These are phyloP conservation scores for Tubosaeta sp. DNA, from an alignment of 768 basidiomycete species.

Conservation along the genomic window DNA sequence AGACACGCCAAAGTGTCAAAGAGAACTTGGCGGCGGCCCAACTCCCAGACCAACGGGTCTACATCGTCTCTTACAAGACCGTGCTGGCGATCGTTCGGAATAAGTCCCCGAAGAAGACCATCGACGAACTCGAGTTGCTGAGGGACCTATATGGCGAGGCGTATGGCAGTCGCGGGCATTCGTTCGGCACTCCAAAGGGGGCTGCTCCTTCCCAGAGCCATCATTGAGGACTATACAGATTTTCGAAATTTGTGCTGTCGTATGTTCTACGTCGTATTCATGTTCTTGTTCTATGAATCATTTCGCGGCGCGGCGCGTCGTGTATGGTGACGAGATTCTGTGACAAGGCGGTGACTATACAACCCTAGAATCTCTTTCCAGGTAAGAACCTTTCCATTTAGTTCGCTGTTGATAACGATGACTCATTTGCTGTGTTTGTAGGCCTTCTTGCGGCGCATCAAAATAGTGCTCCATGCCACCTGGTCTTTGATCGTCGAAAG, in stretches of 20 bases:
- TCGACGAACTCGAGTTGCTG: conserved; percentile 28
- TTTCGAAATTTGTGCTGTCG: background rate
- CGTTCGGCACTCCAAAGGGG: conserved; percentile 6
- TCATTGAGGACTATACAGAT: conserved; percentile 1
- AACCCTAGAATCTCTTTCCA: no score
- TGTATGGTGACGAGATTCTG: background rate
- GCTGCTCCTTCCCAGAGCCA: conserved; percentile 6
- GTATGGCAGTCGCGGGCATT: conserved; percentile 5
- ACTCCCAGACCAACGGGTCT: conserved; percentile 28
- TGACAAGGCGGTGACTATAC: no score
- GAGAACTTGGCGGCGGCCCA: conserved; percentile 21
- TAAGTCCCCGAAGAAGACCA: conserved; percentile 17
- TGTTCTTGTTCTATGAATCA: background rate
- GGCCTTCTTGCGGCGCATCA: no score
- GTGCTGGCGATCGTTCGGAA: conserved; percentile 24
- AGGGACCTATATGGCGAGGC: conserved; percentile 20
- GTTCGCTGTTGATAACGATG: no score
- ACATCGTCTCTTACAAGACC: conserved; percentile 24
- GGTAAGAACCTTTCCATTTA: no score
- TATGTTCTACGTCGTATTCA: background rate
- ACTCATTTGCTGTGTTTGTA: background rate
- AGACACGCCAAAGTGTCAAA: conserved; percentile 25
- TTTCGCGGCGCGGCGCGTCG: background rate
- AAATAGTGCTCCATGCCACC: background rate
- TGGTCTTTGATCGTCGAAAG: background rate